phyloP scores from a whole-genome alignment of 495 filamentous ascomycete species.

The Xylaria sp. region DNA sequence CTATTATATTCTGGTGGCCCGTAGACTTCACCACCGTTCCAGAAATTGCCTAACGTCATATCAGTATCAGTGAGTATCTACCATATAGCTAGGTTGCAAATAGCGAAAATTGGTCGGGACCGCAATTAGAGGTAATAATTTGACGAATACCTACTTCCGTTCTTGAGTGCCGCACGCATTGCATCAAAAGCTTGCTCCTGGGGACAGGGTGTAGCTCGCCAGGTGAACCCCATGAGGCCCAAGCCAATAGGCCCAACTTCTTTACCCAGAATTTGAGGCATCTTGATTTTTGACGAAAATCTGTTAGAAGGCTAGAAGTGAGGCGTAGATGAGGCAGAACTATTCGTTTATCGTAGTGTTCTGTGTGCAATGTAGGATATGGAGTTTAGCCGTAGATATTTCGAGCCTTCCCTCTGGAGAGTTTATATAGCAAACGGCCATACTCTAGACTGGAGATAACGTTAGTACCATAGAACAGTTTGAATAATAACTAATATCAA shows the following conservation, averaged over 20 bases:
- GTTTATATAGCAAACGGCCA: background rate
- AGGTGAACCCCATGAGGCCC: conserved; percentile 76
- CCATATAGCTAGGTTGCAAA: background rate
- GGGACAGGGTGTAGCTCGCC: conserved; percentile 63
- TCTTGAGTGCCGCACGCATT: conserved; percentile 67
- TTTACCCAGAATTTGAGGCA: conserved; percentile 58
- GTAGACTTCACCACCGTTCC: conserved; percentile 85
- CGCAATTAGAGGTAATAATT: background rate
- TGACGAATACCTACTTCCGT: conserved; percentile 49
- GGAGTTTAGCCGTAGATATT: background rate
- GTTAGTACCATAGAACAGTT: background rate
- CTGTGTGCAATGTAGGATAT: background rate
- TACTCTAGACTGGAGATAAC: background rate
- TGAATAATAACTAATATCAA: background rate
- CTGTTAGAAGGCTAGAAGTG: background rate
- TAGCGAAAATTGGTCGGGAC: background rate
- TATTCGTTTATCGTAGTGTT: background rate
- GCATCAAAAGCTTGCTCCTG: conserved; percentile 70
- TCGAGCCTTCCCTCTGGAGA: background rate
- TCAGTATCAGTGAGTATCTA: background rate
- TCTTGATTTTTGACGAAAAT: conserved; percentile 26
- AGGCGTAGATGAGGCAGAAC: background rate
- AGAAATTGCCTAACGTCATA: conserved; percentile 58
- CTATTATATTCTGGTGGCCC: conserved; percentile 73
- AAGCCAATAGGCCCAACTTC: conserved; percentile 61